Conservation (phyloP, 2,329 filamentous ascomycete species). For the Epichloe hybrida region DNA sequence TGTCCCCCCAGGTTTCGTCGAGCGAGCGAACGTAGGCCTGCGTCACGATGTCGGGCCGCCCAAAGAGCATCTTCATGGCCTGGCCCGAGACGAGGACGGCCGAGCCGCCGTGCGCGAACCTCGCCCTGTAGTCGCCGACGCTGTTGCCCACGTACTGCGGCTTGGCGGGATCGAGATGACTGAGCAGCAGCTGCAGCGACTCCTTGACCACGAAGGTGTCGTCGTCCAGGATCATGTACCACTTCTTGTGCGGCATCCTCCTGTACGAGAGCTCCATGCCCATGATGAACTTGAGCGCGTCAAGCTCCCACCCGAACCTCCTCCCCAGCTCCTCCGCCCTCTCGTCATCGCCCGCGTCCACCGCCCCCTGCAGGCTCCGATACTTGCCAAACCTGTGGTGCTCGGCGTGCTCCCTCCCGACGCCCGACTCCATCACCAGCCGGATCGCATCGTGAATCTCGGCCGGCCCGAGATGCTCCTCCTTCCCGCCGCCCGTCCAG, state of each 20-base stretch:
- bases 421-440: constrained; percentile 20
- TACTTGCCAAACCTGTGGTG: constrained; percentile 29
- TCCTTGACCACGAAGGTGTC: constrained; percentile 41
- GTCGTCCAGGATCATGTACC: constrained; percentile 45
- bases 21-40: constrained; percentile 34
- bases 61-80: constrained; percentile 33
- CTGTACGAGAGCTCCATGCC: constrained; percentile 39
- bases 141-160: constrained; percentile 42
- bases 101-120: constrained; percentile 45
- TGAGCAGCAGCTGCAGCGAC: constrained; percentile 33
- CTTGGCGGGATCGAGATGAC: constrained; percentile 31
- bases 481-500: constrained; percentile 26
- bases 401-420: constrained; percentile 13
- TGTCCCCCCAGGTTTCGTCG: constrained; percentile 39
- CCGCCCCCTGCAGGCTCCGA: constrained; percentile 22
- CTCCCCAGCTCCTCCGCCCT: constrained; percentile 24
- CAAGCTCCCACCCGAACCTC: constrained; percentile 33
- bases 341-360: constrained; percentile 24
- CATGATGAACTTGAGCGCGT: constrained; percentile 41
- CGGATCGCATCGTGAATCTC: constrained; percentile 29
- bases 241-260: constrained; percentile 39
- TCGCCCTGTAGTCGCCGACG: constrained; percentile 39
- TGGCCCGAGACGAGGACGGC: constrained; percentile 38
- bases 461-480: constrained; percentile 18
- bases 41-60: constrained; percentile 27